These are phyloP conservation scores for Mucuna pruriens DNA, from an alignment of 306 rosid genomes.

Conservation along the genomic window DNA sequence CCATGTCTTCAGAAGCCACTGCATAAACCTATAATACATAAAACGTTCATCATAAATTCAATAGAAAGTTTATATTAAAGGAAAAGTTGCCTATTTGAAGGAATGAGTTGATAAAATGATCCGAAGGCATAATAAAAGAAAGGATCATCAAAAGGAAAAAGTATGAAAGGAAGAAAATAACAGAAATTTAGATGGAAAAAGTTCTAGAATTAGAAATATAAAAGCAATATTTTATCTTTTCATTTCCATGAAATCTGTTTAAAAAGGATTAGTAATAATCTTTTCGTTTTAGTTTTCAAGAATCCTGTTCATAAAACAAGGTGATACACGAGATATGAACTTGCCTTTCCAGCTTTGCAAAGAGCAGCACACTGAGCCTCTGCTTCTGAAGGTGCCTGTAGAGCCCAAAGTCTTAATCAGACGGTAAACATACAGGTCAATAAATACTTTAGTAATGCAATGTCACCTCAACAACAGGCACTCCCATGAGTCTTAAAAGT, in stretches of 20 bases:
- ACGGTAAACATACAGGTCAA: conserved; percentile 15
- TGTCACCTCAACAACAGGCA: conserved; percentile 92
- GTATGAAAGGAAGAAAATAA: not conserved
- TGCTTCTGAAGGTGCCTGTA: conserved; percentile 98
- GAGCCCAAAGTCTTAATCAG: conserved; percentile 46
- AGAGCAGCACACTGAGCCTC: conserved; percentile 98
- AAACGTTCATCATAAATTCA: conserved; percentile 21
- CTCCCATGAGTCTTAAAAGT: conserved; percentile 96
- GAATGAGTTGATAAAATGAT: not conserved
- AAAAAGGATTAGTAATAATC: conserved; percentile 21
- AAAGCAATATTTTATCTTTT: not conserved
- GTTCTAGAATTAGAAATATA: too few relatives aligned
- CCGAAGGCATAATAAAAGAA: conserved; percentile 33
- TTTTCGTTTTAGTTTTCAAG: conserved; percentile 11
- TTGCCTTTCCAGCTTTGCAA: conserved; percentile 90
- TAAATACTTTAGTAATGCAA: conserved; percentile 34
- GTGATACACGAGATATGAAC: conserved; percentile 41
- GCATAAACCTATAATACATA: conserved; percentile 72
- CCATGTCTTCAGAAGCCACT: conserved; percentile 99
- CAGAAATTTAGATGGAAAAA: not conserved
- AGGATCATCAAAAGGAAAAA: not conserved
- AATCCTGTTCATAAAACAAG: conserved; percentile 28
- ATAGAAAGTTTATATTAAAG: not conserved
- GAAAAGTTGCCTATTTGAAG: conserved; percentile 13
- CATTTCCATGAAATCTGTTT: conserved; percentile 1